phyloP scores from a whole-genome alignment of 148 eudicot species.

The Rhododendron ovatum region DNA sequence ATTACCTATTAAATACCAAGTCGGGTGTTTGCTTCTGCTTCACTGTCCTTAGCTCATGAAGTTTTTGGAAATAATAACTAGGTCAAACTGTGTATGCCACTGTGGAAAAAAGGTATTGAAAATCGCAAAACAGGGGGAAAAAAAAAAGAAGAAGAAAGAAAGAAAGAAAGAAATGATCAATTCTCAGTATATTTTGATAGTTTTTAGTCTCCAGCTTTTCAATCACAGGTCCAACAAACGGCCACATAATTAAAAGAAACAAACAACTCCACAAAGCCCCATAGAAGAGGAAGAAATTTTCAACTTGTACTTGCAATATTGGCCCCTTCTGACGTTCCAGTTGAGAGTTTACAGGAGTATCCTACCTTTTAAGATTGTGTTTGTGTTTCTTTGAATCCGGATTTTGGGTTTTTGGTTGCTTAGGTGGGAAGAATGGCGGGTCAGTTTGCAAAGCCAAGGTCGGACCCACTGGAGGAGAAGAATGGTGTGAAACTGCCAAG shows the following conservation, averaged over 20 bases:
- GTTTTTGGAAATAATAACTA: not conserved
- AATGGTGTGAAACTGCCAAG: conserved; percentile 50
- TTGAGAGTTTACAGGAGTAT: not conserved
- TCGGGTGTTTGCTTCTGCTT: not conserved
- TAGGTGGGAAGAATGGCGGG: conserved; percentile 98
- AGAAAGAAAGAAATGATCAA: not conserved
- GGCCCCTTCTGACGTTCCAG: not conserved
- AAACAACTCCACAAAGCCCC: not conserved
- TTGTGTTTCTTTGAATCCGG: not conserved
- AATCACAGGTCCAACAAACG: not conserved
- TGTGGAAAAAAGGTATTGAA: not conserved
- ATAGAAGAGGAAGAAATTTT: not conserved
- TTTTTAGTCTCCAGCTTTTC: not conserved
- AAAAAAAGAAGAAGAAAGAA: no score
- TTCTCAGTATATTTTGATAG: not conserved
- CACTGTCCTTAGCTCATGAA: not conserved
- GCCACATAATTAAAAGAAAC: not conserved
- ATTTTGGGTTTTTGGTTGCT: not conserved
- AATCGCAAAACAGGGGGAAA: not conserved
- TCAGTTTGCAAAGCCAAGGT: conserved; percentile 72
- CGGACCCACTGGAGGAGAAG: conserved; percentile 43
- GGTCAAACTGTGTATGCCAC: not conserved
- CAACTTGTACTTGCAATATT: not conserved
- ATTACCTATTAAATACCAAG: not conserved
- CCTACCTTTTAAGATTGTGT: not conserved